Conservation (phyloP, 202 grass and related monocot genomes). For the Carex arenaria region DNA sequence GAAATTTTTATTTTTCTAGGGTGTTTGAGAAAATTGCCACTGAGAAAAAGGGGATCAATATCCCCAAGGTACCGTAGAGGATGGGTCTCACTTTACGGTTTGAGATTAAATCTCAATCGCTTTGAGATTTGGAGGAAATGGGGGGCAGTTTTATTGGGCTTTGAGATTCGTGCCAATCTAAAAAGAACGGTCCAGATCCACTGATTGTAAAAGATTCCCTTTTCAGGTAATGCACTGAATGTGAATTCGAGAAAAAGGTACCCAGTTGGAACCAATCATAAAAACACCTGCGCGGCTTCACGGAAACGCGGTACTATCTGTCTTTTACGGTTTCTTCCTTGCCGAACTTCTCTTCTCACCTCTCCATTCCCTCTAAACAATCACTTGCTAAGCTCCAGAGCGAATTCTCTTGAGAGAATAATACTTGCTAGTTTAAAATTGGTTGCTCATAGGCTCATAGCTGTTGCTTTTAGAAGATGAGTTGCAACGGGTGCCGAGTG, state of each 20-base stretch:
- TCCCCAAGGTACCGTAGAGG: no score
- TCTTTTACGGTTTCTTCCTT: background rate
- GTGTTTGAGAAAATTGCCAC: background rate
- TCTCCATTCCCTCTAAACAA: background rate
- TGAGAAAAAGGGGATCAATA: slow-evolving; percentile 4
- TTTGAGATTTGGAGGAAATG: no score
- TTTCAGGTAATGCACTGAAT: no score
- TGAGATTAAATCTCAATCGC: no score
- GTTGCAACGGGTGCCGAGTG: slow-evolving; percentile 92
- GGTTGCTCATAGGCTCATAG: background rate
- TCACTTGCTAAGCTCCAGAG: background rate
- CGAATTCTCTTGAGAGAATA: background rate
- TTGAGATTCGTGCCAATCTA: no score
- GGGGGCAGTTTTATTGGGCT: no score
- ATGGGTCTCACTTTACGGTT: no score
- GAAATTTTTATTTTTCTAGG: background rate
- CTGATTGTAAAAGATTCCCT: no score
- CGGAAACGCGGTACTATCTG: background rate
- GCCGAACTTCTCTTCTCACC: background rate
- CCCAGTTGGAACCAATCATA: slow-evolving; percentile 4
- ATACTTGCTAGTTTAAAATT: background rate
- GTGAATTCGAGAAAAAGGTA: background rate
- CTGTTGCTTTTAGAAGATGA: slow-evolving; percentile 37
- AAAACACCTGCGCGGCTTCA: slow-evolving; percentile 19
- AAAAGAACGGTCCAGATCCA: no score